phyloP scores from a whole-genome alignment of 2,329 filamentous ascomycete genomes.

The Pseudogymnoascus sp. region DNA sequence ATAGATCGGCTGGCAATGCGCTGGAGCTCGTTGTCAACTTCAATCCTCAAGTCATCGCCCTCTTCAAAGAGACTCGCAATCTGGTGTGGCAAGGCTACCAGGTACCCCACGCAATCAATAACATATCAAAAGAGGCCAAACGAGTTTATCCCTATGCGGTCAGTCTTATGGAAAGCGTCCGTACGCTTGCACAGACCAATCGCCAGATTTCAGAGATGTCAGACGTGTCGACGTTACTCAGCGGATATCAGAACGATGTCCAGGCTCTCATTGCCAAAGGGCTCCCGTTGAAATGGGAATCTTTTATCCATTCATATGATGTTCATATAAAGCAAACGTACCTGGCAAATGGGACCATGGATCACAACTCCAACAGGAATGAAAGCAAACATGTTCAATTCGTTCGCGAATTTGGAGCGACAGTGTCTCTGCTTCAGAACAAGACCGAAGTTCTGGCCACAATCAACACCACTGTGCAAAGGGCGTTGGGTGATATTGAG shows the following conservation, averaged over 20 bases:
- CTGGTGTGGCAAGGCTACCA: constrained; percentile 90
- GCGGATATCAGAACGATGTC: constrained; percentile 85
- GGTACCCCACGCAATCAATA: constrained; percentile 89
- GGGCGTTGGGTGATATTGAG: constrained; percentile 72
- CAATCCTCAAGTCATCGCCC: constrained; percentile 87
- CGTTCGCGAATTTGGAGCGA: constrained; percentile 82
- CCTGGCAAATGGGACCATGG: constrained; percentile 49
- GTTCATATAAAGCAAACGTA: constrained; percentile 62
- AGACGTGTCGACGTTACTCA: constrained; percentile 77
- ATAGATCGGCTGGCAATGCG: constrained; percentile 81
- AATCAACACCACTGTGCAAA: constrained; percentile 74
- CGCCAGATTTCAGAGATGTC: constrained; percentile 77
- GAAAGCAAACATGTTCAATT: constrained; percentile 96
- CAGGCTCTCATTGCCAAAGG: constrained; percentile 78
- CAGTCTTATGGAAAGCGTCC: constrained; percentile 97
- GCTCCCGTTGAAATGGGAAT: constrained; percentile 88
- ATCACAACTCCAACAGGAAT: constrained; percentile 44
- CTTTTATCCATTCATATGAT: constrained; percentile 94
- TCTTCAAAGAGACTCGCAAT: constrained; percentile 98
- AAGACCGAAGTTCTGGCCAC: constrained; percentile 73
- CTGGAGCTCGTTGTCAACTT: constrained; percentile 93
- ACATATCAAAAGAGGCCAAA: constrained; percentile 97
- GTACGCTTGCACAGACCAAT: constrained; percentile 81
- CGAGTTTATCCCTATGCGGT: constrained; percentile 96
- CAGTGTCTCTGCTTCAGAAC: constrained; percentile 77